phyloP scores from a whole-genome alignment of 2,329 filamentous ascomycete species.

The Monosporascus sp. region DNA sequence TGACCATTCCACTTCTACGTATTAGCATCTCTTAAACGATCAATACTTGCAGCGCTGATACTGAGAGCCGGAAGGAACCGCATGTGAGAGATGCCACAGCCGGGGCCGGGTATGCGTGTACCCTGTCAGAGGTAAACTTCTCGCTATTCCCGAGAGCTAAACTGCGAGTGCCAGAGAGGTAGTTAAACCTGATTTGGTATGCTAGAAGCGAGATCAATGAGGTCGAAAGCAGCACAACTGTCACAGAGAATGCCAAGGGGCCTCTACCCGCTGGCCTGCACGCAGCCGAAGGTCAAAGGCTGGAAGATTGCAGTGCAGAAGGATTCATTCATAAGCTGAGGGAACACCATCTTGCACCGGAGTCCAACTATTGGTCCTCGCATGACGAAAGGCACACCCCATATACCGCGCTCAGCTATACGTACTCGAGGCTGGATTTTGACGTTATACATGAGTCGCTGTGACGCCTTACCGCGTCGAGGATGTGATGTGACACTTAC shows the following conservation, averaged over 20 bases:
- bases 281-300: not conserved
- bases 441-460: slow-evolving; percentile 10
- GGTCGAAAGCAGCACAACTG: not conserved
- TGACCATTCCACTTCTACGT: not conserved
- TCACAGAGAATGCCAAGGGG: not conserved
- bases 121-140: slow-evolving; percentile 8
- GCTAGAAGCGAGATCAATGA: not conserved
- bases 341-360: slow-evolving; percentile 2
- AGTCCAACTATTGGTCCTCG: not conserved
- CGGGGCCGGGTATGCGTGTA: slow-evolving; percentile 5
- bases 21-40: too few relatives aligned
- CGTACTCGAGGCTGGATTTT: slow-evolving; percentile 12
- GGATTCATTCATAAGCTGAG: slow-evolving; percentile 10
- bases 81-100: slow-evolving; percentile 5
- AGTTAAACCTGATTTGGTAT: not conserved
- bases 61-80: not conserved
- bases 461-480: too few relatives aligned
- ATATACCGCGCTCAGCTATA: slow-evolving; percentile 2
- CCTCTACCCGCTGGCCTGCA: not conserved
- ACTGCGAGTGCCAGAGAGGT: slow-evolving; percentile 7
- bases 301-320: slow-evolving; percentile 11
- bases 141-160: slow-evolving; percentile 12
- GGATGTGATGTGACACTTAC: too few relatives aligned
- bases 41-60: too few relatives aligned
- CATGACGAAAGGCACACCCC: not conserved